Conservation (phyloP, 257 asterid species). For the Nicotiana tabacum region DNA sequence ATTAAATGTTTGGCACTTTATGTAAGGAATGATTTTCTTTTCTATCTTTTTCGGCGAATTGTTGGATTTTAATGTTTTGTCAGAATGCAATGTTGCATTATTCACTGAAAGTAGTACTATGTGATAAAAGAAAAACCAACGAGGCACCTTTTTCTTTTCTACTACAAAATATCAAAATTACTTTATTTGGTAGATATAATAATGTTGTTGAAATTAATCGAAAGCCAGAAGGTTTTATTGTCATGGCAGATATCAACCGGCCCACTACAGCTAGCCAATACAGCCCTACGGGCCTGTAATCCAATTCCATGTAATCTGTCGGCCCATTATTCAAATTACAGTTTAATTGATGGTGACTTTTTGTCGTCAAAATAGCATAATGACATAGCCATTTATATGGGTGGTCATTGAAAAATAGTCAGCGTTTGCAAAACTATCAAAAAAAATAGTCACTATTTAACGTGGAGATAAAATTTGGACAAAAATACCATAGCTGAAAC, state of each 20-base stretch:
- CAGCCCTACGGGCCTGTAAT: not conserved
- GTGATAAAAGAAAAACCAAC: not conserved
- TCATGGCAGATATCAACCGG: not conserved
- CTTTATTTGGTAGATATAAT: not conserved
- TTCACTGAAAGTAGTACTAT: not conserved
- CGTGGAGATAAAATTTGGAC: no score
- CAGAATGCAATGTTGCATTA: not conserved
- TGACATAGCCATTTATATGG: no score
- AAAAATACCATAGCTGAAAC: no score
- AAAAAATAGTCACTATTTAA: no score
- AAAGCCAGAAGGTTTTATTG: not conserved
- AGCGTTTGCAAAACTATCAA: no score
- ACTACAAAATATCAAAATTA: not conserved
- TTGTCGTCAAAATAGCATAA: no score
- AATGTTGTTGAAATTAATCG: not conserved
- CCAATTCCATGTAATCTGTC: not conserved
- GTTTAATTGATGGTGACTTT: not conserved
- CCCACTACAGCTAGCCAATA: not conserved
- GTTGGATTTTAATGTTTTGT: not conserved
- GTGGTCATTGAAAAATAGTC: no score
- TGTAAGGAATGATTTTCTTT: not conserved
- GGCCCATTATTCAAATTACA: not conserved
- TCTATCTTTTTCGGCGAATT: constrained; percentile 1
- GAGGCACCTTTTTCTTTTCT: not conserved
- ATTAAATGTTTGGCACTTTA: constrained; percentile 7